A percentile compares a stretch with the other conserved stretches of the same genome.
Evolutionary conservation across 1,284 basidiomycete species (phyloP).

Genomic region (Malassezia dermatis): DNA sequence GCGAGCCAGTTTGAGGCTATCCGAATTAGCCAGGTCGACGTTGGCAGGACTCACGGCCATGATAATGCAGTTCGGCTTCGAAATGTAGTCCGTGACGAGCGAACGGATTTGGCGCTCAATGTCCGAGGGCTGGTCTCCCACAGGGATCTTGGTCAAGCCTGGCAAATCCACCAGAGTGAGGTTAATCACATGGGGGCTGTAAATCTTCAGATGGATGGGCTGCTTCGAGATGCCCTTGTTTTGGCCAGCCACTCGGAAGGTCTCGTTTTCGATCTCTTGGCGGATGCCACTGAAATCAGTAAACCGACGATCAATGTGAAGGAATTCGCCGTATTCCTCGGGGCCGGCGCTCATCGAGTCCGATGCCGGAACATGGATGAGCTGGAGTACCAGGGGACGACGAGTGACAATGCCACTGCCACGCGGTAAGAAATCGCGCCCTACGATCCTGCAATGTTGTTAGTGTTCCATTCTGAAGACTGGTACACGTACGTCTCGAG

Average conservation of each 20-base stretch:
- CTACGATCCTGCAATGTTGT: conserved; percentile 65
- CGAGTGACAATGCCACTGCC: conserved; percentile 99
- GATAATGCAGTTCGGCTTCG: conserved; percentile 92
- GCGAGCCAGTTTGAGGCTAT: conserved; percentile 79
- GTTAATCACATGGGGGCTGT: conserved; percentile 90
- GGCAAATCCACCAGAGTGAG: conserved; percentile 93
- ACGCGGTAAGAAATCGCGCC: conserved; percentile 94
- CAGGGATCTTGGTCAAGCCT: conserved; percentile 71
- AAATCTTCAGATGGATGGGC: conserved; percentile 90
- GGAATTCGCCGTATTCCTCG: conserved; percentile 84
- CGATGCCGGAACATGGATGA: conserved; percentile 63
- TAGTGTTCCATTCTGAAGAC: background rate
- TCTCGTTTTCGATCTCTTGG: conserved; percentile 96
- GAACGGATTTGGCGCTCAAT: conserved; percentile 82
- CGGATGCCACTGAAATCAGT: conserved; percentile 88
- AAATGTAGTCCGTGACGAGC: conserved; percentile 91
- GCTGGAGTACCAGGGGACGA: conserved; percentile 89
- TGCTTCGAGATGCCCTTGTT: conserved; percentile 95
- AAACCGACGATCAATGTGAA: conserved; percentile 72
- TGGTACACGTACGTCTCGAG: conserved; percentile 60
- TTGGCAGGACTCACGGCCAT: conserved; percentile 97
- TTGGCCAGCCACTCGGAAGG: conserved; percentile 90
- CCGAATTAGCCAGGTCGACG: conserved; percentile 95
- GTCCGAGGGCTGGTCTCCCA: conserved; percentile 75
- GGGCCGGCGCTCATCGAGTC: conserved; percentile 51